These are phyloP conservation scores for Yamadazyma aaseri DNA, from an alignment of 1,139 yeast species.

Conservation along the genomic window DNA sequence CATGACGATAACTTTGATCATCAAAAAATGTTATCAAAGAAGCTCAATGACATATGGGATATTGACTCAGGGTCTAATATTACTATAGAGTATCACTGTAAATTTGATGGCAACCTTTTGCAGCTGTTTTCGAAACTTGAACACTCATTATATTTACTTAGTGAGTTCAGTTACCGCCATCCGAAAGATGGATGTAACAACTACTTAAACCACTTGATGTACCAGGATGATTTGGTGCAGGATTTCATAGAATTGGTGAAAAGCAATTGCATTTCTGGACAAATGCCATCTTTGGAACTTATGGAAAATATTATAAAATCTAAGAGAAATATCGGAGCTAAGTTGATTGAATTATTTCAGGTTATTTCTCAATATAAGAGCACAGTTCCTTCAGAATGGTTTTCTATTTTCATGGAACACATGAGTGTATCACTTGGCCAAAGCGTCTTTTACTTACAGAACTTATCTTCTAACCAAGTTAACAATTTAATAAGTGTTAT, in stretches of 20 bases:
- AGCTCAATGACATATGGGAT: conserved; percentile 10
- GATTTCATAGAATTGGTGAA: conserved; percentile 12
- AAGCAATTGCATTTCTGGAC: conserved; percentile 3
- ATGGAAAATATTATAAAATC: conserved; percentile 7
- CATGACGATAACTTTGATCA: conserved; percentile 30
- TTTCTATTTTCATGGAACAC: conserved; percentile 22
- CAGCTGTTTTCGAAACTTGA: background rate
- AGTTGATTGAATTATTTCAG: conserved; percentile 22
- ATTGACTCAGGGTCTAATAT: conserved; percentile 6
- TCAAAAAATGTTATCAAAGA: conserved; percentile 23
- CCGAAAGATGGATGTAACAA: too few relatives aligned
- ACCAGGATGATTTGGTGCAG: conserved; percentile 11
- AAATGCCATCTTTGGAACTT: background rate
- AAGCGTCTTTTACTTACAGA: conserved; percentile 21
- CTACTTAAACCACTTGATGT: too few relatives aligned
- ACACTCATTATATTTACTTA: conserved; percentile 4
- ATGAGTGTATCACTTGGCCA: conserved; percentile 32
- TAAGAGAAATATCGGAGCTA: conserved; percentile 8
- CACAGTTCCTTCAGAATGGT: conserved; percentile 17
- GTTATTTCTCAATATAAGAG: conserved; percentile 18
- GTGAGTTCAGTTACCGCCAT: conserved; percentile 7
- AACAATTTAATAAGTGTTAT: conserved; percentile 17
- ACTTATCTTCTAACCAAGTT: conserved; percentile 12
- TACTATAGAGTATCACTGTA: conserved; percentile 4
- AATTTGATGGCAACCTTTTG: conserved; percentile 2